Conservation (phyloP, 768 basidiomycete species). For the Steccherinum ochraceum region DNA sequence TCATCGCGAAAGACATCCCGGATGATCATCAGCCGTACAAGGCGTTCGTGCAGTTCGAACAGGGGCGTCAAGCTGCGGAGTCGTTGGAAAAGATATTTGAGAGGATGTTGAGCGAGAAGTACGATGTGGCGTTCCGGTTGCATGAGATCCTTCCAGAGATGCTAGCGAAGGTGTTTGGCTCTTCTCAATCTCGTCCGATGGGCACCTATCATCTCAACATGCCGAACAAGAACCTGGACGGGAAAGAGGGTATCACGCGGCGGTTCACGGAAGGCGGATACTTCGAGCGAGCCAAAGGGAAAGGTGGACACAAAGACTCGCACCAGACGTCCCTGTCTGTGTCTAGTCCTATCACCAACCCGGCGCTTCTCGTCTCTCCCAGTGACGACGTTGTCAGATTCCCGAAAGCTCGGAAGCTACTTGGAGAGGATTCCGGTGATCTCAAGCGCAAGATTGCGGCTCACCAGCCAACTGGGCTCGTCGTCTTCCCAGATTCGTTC, state of each 20-base stretch:
- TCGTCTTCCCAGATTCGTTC: slow-evolving; percentile 50
- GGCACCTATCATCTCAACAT: slow-evolving; percentile 50
- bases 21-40: not conserved
- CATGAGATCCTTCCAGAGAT: slow-evolving; percentile 40
- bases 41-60: slow-evolving; percentile 29
- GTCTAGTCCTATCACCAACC: slow-evolving; percentile 20
- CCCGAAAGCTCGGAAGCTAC: slow-evolving; percentile 12
- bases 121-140: slow-evolving; percentile 46
- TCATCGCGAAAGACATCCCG: not conserved
- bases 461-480: slow-evolving; percentile 55
- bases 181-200: slow-evolving; percentile 35
- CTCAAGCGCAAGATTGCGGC: slow-evolving; percentile 6
- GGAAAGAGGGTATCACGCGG: not conserved
- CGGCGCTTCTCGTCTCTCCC: slow-evolving; percentile 9
- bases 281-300: no score
- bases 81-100: slow-evolving; percentile 54
- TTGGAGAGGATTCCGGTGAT: slow-evolving; percentile 9
- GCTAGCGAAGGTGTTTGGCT: slow-evolving; percentile 47
- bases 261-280: no score
- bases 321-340: slow-evolving; percentile 8
- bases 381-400: no score
- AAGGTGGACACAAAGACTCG: no score
- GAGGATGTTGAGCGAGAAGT: slow-evolving; percentile 49
- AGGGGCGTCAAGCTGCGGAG: slow-evolving; percentile 31
- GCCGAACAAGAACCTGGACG: slow-evolving; percentile 36